Conservation (phyloP, 805 yeast species). For the Myxozyma lipomycoides region DNA sequence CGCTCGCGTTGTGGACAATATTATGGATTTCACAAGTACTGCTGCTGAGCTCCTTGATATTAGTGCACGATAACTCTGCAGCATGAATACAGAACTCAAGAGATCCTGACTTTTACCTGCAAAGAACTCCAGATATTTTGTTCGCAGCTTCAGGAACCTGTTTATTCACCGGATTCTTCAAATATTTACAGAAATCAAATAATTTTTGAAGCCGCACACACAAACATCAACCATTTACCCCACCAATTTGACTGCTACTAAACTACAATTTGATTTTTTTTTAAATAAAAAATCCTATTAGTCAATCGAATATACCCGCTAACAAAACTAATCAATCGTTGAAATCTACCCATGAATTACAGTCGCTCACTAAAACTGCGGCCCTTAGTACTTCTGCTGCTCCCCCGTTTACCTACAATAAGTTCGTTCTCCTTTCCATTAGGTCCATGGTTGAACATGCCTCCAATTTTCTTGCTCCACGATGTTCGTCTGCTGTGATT, state of each 20-base stretch:
- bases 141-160: too few relatives aligned
- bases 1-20: too few relatives aligned
- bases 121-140: too few relatives aligned
- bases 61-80: too few relatives aligned
- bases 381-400: constrained; percentile 11
- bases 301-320: neutral
- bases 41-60: too few relatives aligned
- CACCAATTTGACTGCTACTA: too few relatives aligned
- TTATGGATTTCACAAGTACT: too few relatives aligned
- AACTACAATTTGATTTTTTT: neutral
- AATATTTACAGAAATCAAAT: too few relatives aligned
- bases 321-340: too few relatives aligned
- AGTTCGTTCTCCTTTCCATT: constrained; percentile 24
- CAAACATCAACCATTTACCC: neutral
- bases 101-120: too few relatives aligned
- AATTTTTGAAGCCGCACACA: neutral
- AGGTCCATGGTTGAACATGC: constrained; percentile 9
- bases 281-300: neutral
- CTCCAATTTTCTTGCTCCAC: constrained; percentile 25
- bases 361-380: constrained; percentile 22
- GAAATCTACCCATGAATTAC: neutral
- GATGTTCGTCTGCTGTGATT: constrained; percentile 9
- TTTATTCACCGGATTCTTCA: too few relatives aligned
- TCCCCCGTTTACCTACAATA: constrained; percentile 15
- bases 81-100: too few relatives aligned